A percentile compares a stretch with the other conserved stretches of the same genome.
Evolutionary conservation across 768 basidiomycete species (phyloP).

Genomic region (Gyrodon lividus): DNA sequence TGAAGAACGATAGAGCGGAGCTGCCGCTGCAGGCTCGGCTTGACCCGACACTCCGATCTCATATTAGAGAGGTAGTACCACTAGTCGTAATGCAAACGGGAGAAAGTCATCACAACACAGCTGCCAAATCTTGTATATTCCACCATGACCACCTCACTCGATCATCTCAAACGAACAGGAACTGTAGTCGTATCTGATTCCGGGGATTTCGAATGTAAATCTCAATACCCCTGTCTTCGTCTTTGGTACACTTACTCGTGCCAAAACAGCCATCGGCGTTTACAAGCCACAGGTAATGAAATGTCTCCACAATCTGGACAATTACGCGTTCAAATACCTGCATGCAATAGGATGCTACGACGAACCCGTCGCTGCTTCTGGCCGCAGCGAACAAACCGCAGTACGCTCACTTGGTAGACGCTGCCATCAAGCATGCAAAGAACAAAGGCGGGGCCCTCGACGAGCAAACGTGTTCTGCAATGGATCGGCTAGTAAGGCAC

Average conservation of each 20-base stretch:
- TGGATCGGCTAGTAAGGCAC: slow-evolving; percentile 78
- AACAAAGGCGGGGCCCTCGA: slow-evolving; percentile 75
- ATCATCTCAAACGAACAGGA: slow-evolving; percentile 81
- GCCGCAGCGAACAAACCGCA: slow-evolving; percentile 86
- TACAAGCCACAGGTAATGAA: slow-evolving; percentile 83
- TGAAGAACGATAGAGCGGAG: no score
- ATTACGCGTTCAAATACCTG: background rate
- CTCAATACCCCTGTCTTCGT: slow-evolving; percentile 7
- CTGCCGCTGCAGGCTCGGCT: no score
- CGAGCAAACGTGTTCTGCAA: slow-evolving; percentile 68
- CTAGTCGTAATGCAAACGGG: no score
- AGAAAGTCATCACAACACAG: no score
- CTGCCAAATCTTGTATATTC: no score
- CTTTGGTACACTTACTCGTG: slow-evolving; percentile 17
- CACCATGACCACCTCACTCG: slow-evolving; percentile 74
- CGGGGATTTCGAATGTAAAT: slow-evolving; percentile 82
- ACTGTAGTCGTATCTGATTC: slow-evolving; percentile 95
- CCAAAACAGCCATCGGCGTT: slow-evolving; percentile 71
- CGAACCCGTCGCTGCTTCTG: slow-evolving; percentile 92
- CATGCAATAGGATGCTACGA: slow-evolving; percentile 78
- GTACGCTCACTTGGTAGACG: slow-evolving; percentile 75
- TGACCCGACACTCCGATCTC: no score
- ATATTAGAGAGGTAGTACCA: no score
- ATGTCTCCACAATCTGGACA: background rate
- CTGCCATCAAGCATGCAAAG: slow-evolving; percentile 71